A percentile compares a stretch with the other conserved stretches of the same genome.
These are phyloP conservation scores for Mortierella sp. DNA, from an alignment of 371 early-diverging fungal species.

Conservation along the genomic window DNA sequence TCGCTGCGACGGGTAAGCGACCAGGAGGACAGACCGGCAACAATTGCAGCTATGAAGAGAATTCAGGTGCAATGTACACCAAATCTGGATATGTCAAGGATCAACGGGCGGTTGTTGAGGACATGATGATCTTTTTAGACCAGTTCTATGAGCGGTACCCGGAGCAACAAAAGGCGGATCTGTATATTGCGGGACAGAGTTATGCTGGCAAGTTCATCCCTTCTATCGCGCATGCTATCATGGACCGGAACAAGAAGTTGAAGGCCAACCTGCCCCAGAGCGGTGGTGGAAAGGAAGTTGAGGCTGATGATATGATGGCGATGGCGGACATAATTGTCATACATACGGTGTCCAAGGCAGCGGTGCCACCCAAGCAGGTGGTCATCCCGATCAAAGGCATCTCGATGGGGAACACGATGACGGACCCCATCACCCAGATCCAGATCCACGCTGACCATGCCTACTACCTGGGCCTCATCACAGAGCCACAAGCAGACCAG, in stretches of 20 bases:
- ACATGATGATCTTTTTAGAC: constrained; percentile 64
- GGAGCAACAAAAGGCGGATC: constrained; percentile 46
- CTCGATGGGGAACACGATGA: constrained; percentile 69
- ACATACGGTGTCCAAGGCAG: not conserved
- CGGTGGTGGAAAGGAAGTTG: not conserved
- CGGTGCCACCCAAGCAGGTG: not conserved
- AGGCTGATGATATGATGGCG: not conserved
- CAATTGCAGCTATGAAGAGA: not conserved
- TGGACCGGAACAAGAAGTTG: constrained; percentile 55
- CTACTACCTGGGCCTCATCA: constrained; percentile 63
- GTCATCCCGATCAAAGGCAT: constrained; percentile 63
- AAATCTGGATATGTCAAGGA: constrained; percentile 63
- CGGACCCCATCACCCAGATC: constrained; percentile 70
- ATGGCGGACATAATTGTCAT: not conserved
- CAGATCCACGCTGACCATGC: constrained; percentile 70
- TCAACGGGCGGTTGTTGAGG: constrained; percentile 62
- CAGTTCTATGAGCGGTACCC: constrained; percentile 67
- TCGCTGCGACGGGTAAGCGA: constrained; percentile 10
- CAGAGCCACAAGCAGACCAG: constrained; percentile 57
- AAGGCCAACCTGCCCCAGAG: not conserved
- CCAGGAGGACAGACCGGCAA: not conserved
- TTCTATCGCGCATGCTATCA: constrained; percentile 61
- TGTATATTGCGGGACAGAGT: constrained; percentile 66
- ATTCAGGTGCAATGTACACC: constrained; percentile 17
- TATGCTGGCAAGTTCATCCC: constrained; percentile 78